Conservation (phyloP, 1,284 basidiomycete genomes). For the Sporisorium exsertum region DNA sequence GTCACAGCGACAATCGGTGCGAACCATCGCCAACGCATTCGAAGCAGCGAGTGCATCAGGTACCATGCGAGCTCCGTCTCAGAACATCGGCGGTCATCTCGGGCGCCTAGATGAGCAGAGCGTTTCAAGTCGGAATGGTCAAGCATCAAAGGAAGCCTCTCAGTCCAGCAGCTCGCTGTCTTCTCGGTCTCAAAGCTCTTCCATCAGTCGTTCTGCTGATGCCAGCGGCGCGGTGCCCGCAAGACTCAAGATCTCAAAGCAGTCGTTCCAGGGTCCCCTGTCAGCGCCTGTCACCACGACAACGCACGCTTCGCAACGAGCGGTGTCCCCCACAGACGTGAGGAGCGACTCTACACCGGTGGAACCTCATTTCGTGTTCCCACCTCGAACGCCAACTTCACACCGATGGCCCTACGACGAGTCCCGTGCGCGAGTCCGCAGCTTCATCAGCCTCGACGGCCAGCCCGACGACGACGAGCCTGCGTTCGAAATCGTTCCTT, state of each 20-base stretch:
- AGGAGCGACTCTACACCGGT: neutral
- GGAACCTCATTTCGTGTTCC: constrained; percentile 26
- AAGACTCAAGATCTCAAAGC: constrained; percentile 25
- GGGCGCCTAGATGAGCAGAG: constrained; percentile 19
- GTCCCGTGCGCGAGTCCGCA: constrained; percentile 8
- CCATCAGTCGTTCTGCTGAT: neutral
- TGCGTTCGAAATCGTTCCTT: constrained; percentile 35
- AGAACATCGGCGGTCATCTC: constrained; percentile 7
- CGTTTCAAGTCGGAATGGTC: neutral
- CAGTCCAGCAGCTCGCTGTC: constrained; percentile 1
- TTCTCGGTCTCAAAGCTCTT: neutral
- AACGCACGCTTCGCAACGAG: neutral
- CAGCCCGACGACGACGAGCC: constrained; percentile 35
- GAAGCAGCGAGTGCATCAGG: constrained; percentile 11
- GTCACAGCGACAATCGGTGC: constrained; percentile 30
- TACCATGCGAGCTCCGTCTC: constrained; percentile 2
- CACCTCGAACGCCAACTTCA: constrained; percentile 11
- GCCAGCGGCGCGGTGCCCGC: neutral
- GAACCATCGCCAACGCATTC: constrained; percentile 30
- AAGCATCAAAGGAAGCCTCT: neutral
- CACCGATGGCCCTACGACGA: constrained; percentile 4
- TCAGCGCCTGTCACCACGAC: constrained; percentile 24
- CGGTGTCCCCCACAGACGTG: neutral
- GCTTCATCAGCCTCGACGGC: constrained; percentile 19
- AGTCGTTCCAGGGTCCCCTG: constrained; percentile 17